Evolutionary conservation across 257 asterid species (phyloP).

Genomic region (Solanum bukasovii): DNA sequence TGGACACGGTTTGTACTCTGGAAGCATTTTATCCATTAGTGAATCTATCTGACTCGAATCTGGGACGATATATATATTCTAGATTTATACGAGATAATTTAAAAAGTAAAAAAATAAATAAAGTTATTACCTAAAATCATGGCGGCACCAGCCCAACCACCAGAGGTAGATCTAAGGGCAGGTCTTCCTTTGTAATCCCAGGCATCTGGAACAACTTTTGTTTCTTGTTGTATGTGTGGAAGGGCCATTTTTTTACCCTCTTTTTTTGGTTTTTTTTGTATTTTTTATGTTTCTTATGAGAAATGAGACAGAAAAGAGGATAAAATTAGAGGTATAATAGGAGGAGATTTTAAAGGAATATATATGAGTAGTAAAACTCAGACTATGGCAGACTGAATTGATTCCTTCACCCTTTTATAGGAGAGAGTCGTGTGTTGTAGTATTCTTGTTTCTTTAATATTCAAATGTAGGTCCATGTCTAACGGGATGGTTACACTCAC

Average conservation of each 20-base stretch:
- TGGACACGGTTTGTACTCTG: neutral
- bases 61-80: neutral
- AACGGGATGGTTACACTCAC: neutral
- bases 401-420: neutral
- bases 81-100: neutral
- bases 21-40: neutral
- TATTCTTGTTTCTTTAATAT: neutral
- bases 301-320: neutral
- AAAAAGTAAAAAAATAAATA: neutral
- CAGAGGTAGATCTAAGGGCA: slow-evolving; percentile 37
- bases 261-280: neutral
- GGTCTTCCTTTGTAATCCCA: slow-evolving; percentile 63
- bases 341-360: neutral
- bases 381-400: neutral
- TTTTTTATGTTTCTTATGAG: neutral
- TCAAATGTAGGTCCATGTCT: neutral
- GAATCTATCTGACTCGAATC: neutral
- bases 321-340: neutral
- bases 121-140: slow-evolving; percentile 46
- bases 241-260: neutral
- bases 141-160: slow-evolving; percentile 56
- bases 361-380: neutral
- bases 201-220: slow-evolving; percentile 37
- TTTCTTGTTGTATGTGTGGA: slow-evolving; percentile 35
- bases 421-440: neutral